Conservation (phyloP, 208 protist species). For the Phytomonas sp. region DNA sequence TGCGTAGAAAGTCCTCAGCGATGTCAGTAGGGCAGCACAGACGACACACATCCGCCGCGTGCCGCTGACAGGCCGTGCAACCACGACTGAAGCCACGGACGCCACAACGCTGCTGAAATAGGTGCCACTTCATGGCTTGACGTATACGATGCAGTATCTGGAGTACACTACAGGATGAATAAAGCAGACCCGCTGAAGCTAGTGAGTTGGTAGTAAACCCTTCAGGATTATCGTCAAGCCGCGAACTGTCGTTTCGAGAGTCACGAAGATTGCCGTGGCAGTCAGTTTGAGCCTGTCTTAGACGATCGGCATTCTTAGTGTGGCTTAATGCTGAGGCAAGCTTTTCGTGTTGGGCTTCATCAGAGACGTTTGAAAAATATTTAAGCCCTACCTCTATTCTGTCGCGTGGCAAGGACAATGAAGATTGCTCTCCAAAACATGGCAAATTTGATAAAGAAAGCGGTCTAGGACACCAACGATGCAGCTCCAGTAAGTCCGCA, state of each 20-base stretch:
- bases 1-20: slow-evolving; percentile 5
- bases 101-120: background rate
- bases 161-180: background rate
- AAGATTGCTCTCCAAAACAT: background rate
- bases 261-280: background rate
- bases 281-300: background rate
- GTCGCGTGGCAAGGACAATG: background rate
- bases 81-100: slow-evolving; percentile 16
- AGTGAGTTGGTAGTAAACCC: background rate
- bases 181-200: background rate
- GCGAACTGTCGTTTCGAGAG: background rate
- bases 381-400: background rate
- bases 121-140: background rate
- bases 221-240: background rate
- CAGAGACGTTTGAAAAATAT: background rate
- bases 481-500: slow-evolving; percentile 25
- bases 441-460: background rate
- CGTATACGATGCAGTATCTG: background rate
- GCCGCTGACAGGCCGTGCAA: slow-evolving; percentile 12
- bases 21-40: slow-evolving; percentile 18
- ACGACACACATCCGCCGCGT: slow-evolving; percentile 19
- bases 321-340: background rate
- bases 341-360: background rate
- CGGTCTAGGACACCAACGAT: slow-evolving; percentile 12
- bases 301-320: background rate